Base-by-base conservation (phyloP, 148 eudicot genomes). In the Camellia japonica region DNA sequence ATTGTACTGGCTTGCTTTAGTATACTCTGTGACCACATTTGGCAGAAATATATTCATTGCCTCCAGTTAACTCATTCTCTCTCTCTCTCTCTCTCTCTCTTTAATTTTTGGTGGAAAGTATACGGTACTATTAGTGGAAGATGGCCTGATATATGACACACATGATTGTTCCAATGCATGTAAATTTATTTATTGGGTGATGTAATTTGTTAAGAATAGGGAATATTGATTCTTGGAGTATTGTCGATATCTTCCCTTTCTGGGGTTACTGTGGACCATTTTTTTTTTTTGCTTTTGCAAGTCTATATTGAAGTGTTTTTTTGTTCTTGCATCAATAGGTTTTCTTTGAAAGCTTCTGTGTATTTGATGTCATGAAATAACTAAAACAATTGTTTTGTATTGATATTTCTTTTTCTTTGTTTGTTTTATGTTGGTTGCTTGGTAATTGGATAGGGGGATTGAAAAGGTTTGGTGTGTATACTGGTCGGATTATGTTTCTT, bases 281-380 rank as follows among this genome's bases (percentile, higher is more conserved):
- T 2, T 44, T 38, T 10, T 76, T 63, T 20, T 6, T 47, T 30
- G n/a, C 11, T 11, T 75, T 41, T 44, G 13, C 2, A 19, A 43
- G 20, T 49, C 7, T 55, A 0, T 14, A 64, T 51, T 49, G 47
- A 64, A 47, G 23, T 77, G 20, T 46, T 19, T 76, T 6, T 46
- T 46, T 19, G 11, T n/a, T 44, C 38, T 20, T 62, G 61, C n/a
- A 44, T 56, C 56, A 19, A 23, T 51, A 4, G 6, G 43, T 75
- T 42, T 75, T 59, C 3, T 58, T 43, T 58, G 66, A 54, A 75
- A 75, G 67, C 66, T 75, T 59, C 54, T 58, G 51, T n/a, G 42
- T 41, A n/a, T 41, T 42, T 43, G 52, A 43, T 63, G 14, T 75
- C 54, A 58, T 2, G 15, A 74, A 41, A 23, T 74, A 15, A 4